A percentile compares a stretch with the other conserved stretches of the same genome.
Evolutionary conservation across 371 early-diverging fungal species (phyloP).

Genomic region (Circinella umbellata): DNA sequence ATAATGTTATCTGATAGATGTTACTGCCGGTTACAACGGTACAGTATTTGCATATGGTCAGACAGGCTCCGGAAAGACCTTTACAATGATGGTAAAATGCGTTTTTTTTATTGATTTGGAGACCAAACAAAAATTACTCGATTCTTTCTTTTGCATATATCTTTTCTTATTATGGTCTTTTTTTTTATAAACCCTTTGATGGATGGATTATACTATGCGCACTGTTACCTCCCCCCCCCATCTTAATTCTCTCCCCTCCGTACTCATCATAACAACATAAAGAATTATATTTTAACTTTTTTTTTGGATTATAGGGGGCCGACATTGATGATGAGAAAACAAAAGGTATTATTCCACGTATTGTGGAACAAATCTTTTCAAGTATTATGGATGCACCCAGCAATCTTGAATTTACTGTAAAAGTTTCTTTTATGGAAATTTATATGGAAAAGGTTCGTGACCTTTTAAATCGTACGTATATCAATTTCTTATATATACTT

Average conservation of each 20-base stretch:
- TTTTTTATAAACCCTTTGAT: background rate
- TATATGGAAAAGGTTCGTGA: conserved; percentile 99
- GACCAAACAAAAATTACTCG: no score
- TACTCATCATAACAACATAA: no score
- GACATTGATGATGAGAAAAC: conserved; percentile 88
- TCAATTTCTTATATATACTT: background rate
- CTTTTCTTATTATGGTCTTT: background rate
- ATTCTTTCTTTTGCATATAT: no score
- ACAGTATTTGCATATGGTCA: conserved; percentile 99
- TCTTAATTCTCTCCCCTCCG: background rate
- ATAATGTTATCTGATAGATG: conserved; percentile 39
- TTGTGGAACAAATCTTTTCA: conserved; percentile 88
- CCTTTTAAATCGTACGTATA: conserved; percentile 81
- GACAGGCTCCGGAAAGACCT: conserved; percentile 98
- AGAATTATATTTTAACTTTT: conserved; percentile 40
- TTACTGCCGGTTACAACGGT: conserved; percentile 88
- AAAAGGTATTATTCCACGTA: conserved; percentile 93
- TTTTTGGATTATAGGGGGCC: conserved; percentile 71
- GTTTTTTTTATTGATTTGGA: background rate
- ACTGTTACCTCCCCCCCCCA: background rate
- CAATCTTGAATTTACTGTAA: conserved; percentile 90
- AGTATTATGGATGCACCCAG: conserved; percentile 83
- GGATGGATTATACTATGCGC: background rate
- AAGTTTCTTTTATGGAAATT: conserved; percentile 96
- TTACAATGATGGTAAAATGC: conserved; percentile 94